phyloP scores from a whole-genome alignment of 2,329 filamentous ascomycete genomes.

The Hypomyces rosellus region DNA sequence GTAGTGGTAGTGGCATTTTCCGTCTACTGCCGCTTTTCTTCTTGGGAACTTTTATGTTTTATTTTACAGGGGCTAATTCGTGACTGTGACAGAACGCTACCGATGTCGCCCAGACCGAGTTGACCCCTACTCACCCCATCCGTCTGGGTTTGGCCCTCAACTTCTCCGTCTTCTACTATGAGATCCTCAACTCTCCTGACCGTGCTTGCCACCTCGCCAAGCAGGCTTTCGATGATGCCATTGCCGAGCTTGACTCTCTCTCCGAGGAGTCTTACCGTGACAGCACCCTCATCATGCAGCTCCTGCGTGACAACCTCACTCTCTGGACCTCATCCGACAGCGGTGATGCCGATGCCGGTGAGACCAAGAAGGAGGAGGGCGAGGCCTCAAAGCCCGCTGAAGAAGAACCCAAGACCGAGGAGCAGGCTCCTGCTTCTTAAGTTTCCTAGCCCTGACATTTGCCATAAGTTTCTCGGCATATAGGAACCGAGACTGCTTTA shows the following conservation, averaged over 20 bases:
- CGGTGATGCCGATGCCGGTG: slow-evolving; percentile 65
- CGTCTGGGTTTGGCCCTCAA: slow-evolving; percentile 95
- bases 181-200: slow-evolving; percentile 97
- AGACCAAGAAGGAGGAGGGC: slow-evolving; percentile 50
- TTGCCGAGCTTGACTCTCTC: slow-evolving; percentile 95
- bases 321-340: slow-evolving; percentile 96
- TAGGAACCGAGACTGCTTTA: slow-evolving; percentile 29
- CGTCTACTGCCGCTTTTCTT: neutral
- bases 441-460: slow-evolving; percentile 28
- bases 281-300: slow-evolving; percentile 98
- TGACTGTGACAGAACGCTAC: slow-evolving; percentile 71
- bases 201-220: slow-evolving; percentile 97
- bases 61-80: neutral
- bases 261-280: slow-evolving; percentile 98
- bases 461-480: slow-evolving; percentile 33
- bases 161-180: slow-evolving; percentile 99
- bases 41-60: neutral
- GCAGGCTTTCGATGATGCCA: slow-evolving; percentile 98
- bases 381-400: slow-evolving; percentile 36
- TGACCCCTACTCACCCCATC: slow-evolving; percentile 96
- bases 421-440: slow-evolving; percentile 49
- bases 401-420: slow-evolving; percentile 41
- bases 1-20: neutral
- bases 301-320: slow-evolving; percentile 95
- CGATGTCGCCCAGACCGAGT: slow-evolving; percentile 95